Evolutionary conservation across 495 filamentous ascomycete species (phyloP).

Genomic region (Podospora sp.): DNA sequence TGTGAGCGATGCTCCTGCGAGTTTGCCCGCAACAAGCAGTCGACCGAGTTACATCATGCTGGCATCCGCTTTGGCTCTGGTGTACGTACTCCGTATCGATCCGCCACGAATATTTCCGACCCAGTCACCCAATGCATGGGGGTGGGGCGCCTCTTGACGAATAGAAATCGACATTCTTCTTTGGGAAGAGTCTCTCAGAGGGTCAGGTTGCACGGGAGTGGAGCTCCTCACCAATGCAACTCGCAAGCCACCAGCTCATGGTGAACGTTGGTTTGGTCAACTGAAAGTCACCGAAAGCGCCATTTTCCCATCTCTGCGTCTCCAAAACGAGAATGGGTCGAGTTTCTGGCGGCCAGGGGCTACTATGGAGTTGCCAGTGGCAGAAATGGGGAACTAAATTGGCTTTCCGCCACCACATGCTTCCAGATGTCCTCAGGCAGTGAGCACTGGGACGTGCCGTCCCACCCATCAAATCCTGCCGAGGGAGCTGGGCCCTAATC

Average conservation of each 20-base stretch:
- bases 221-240: too few species aligned
- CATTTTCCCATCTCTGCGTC: background rate
- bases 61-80: too few species aligned
- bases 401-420: background rate
- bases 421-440: slow-evolving; percentile 2
- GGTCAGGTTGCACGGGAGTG: background rate
- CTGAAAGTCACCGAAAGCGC: background rate
- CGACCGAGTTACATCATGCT: background rate
- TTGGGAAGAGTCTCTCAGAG: background rate
- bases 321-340: background rate
- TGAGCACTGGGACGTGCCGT: slow-evolving; percentile 5
- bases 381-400: background rate
- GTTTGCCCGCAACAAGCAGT: background rate
- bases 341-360: background rate
- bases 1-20: background rate
- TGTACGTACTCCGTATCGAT: too few species aligned
- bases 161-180: background rate
- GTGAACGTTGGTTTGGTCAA: background rate
- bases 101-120: background rate
- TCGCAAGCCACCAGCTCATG: background rate
- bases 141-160: background rate
- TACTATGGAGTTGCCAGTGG: background rate
- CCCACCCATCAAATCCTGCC: slow-evolving; percentile 10
- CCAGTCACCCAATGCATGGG: background rate
- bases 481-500: background rate